Conservation (phyloP, 257 asterid species). For the Petunia secreta region DNA sequence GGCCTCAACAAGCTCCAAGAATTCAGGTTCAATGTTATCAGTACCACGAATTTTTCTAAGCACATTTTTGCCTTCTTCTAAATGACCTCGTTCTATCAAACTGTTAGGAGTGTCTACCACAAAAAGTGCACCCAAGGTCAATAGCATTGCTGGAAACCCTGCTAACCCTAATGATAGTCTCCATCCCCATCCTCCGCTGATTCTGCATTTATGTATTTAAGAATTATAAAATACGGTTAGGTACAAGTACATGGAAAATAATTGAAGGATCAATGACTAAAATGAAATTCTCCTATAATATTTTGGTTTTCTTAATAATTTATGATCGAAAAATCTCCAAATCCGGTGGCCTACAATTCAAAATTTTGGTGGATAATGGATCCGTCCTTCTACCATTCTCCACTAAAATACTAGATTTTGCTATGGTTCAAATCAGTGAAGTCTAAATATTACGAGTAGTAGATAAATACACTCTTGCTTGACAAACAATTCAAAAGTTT, state of each 20-base stretch:
- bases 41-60: conserved; percentile 78
- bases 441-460: too few species aligned
- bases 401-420: too few species aligned
- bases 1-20: conserved; percentile 74
- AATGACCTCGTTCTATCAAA: conserved; percentile 71
- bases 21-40: conserved; percentile 77
- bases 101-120: conserved; percentile 92
- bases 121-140: conserved; percentile 71
- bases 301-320: too few species aligned
- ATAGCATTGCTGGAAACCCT: conserved; percentile 76
- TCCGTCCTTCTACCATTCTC: too few species aligned
- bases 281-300: background rate
- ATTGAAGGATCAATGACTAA: background rate
- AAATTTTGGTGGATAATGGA: too few species aligned
- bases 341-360: too few species aligned
- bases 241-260: background rate
- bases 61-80: conserved; percentile 76
- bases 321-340: too few species aligned
- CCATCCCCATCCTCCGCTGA: conserved; percentile 89
- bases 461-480: background rate
- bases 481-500: background rate
- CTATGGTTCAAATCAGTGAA: too few species aligned
- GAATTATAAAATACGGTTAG: background rate
- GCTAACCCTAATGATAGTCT: conserved; percentile 83
- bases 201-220: conserved; percentile 39